Conservation (phyloP, 2,329 filamentous ascomycete genomes). For the Calonectria hawksworthii region DNA sequence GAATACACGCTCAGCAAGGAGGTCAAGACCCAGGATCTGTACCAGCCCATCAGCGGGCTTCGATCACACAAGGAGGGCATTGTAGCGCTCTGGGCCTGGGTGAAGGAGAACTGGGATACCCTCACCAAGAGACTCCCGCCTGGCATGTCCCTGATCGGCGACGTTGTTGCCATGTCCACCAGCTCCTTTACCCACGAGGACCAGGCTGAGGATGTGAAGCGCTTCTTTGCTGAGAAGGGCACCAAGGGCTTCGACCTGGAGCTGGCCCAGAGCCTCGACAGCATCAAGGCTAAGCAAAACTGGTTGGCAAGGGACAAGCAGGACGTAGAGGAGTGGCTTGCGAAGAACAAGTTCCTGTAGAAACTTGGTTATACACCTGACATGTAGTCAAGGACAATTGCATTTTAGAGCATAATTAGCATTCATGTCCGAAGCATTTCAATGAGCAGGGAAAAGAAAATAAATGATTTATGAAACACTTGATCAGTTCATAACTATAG, state of each 20-base stretch:
- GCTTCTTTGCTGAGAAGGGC: conserved; percentile 86
- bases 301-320: conserved; percentile 72
- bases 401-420: background rate
- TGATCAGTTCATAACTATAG: background rate
- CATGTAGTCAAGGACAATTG: background rate
- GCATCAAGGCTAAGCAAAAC: conserved; percentile 81
- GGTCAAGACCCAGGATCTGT: conserved; percentile 95
- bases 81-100: conserved; percentile 84
- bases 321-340: conserved; percentile 75
- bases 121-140: conserved; percentile 86
- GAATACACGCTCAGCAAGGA: conserved; percentile 81
- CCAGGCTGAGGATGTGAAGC: conserved; percentile 81
- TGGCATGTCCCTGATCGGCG: conserved; percentile 87
- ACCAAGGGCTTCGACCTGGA: conserved; percentile 89
- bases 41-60: conserved; percentile 86
- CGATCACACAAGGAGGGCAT: conserved; percentile 84
- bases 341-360: conserved; percentile 47
- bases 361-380: background rate
- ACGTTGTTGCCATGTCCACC: conserved; percentile 86
- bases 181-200: conserved; percentile 83
- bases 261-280: conserved; percentile 90
- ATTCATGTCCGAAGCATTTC: background rate
- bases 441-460: conserved; percentile 1
- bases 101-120: conserved; percentile 90
- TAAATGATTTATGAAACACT: background rate